Evolutionary conservation across 495 filamentous ascomycete genomes (phyloP), one percentile per base, ranked within the genome.

Genomic region (Bathelium albidoporum): DNA sequence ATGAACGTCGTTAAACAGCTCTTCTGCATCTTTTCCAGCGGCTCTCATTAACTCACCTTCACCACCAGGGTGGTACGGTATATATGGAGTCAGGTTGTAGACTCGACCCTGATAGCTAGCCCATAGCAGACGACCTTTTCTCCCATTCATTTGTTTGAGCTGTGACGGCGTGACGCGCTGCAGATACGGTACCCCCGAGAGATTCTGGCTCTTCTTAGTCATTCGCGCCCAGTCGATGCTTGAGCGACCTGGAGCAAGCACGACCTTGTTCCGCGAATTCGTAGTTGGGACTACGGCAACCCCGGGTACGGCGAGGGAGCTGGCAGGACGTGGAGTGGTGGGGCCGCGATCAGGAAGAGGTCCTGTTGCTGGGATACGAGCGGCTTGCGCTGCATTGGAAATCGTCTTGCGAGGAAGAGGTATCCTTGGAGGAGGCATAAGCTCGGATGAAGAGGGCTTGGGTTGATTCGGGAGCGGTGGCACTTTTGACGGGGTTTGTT

Each of bases 151-250:
- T 32, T 76, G 69, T 67, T 85, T 84, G 10, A 98, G 82, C 77
- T 89, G 79, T 24, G 84, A 87, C 9, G 92, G 93, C 12, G 91
- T 87, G 11, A 98, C 89, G 5, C 82, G 79, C 59, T 77, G 73
- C 2, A 83, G 71, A 1, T 82, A 80, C 2, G 82, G 68, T 16
- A 81, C 78, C 70, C 80, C 72, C 80, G 73, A 72, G 11, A 95
- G 84, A 66, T 89, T 85, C 53, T 81, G 81, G 5, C 79, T 76
- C 2, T 88, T 79, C n/a, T 78, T 76, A 1, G 83, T 80, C 1
- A 95, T 82, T 16, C 85, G 83, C 29, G 94, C 94, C 94, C 94
- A 98, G 81, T 98, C 94, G 5, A 98, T 85, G 0, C 94, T 94
- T 1, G 89, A 93, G 78, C 89, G 91, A 41, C 94, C 94, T 0